phyloP scores from a whole-genome alignment of 257 asterid species.

The Leonotis leonurus region DNA sequence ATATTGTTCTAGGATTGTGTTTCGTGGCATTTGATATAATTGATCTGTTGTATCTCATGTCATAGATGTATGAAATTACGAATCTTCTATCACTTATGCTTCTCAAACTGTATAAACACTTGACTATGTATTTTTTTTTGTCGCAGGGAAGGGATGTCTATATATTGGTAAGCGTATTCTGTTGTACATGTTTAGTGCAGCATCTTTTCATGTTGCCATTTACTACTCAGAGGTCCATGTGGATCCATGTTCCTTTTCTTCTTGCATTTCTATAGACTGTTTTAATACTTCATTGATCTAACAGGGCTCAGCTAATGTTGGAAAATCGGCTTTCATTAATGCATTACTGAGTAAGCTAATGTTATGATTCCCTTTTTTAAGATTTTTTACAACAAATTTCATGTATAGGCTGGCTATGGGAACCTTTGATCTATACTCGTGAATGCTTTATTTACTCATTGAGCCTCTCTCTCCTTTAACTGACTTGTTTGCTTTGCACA shows the following conservation, averaged over 20 bases:
- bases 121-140: constrained; percentile 18
- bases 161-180: constrained; percentile 65
- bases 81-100: constrained; percentile 3
- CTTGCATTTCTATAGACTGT: neutral
- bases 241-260: neutral
- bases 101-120: constrained; percentile 12
- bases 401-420: neutral
- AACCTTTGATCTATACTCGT: neutral
- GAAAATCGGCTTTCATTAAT: constrained; percentile 95
- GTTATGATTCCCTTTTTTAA: constrained; percentile 5
- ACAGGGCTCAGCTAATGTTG: constrained; percentile 97
- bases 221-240: neutral
- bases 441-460: neutral
- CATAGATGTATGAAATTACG: neutral
- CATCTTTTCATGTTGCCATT: neutral
- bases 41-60: neutral
- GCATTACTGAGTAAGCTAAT: constrained; percentile 76
- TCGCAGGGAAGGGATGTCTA: constrained; percentile 96
- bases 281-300: constrained; percentile 19
- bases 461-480: constrained; percentile 8
- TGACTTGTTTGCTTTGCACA: neutral
- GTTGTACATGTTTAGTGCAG: neutral
- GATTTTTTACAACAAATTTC: neutral
- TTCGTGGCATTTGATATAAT: constrained; percentile 7
- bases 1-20: neutral